Base-by-base conservation (phyloP, 176 grass and related monocot species). In the Panicum miliaceum region DNA sequence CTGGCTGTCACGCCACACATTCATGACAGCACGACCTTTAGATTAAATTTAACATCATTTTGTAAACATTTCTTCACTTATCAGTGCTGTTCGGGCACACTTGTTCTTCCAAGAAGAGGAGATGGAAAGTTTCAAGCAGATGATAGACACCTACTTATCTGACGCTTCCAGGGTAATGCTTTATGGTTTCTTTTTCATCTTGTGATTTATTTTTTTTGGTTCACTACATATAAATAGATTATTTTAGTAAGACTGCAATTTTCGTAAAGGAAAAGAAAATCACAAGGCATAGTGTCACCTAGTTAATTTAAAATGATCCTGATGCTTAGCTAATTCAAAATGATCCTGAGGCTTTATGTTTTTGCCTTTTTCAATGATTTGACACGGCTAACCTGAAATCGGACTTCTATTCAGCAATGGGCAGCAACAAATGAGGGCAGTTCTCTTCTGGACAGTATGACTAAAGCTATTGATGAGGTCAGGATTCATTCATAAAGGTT, bases 81-180 rank as follows among this genome's bases (percentile, higher is more conserved):
- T 85, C 93, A 98, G 93, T 92, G 96, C 87, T 64, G 87, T 98
- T 82, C 89, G 75, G 81, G 88, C 93, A 81, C 96, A 98, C 76
- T 84, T 92, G 68, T 98, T 92, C 90, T 98, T 98, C 87, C 90
- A 90, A 91, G 93, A 95, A 90, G 96, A 94, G 84, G 93, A 98
- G 20, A 81, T 85, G 91, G 91, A 94, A 76, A 90, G 86, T 85
- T 98, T 98, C 87, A 98, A 85, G 83, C 85, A 94, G 84, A 95
- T 88, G 73, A 36, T 86, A 64, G 96, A 98, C 43, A 90, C 73
- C 76, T 95, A 90, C 68, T 76, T 98, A 70, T 92, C 90, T 41
- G 93, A 90, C 57, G 93, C 96, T 82, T 89, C 91, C 68, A 92
- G 75, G 91, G 93, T 98, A 96, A 90, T 83, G 3, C 50, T 82